Evolutionary conservation across 768 basidiomycete species (phyloP), one percentile per base, ranked within the genome.

Genomic region (Tricholoma bakamatsutake): DNA sequence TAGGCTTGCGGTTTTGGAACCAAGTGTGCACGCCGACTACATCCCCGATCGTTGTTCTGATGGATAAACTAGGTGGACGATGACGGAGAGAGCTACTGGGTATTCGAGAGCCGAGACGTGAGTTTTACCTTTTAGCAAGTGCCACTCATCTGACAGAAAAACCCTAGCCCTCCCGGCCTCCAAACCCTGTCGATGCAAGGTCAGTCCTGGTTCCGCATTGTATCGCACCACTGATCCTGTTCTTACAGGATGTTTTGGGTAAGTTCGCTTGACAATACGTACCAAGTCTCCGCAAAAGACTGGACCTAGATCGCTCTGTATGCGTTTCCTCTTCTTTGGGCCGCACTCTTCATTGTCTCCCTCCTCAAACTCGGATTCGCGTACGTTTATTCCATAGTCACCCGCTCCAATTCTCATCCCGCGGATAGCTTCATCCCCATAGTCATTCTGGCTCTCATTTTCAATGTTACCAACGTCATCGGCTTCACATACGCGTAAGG

Each of bases 1-100:
- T 98, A 10, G 97, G 97, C 18, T 75, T 99, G 58, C 79, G 97
- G 53, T 99, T 95, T 66, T 98, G 96, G 96, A 99, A 98, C 68
- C 95, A 98, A 72, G 87, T 86, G 52, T 21, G 68, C 61, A 4
- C 2, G 21, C 33, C 47, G 43, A 2, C 30, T 17, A 17, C 11
- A 24, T 46, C 4, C 24, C 12, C 8, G 15, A 30, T 51, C 52
- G 24, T 11, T 52, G 5, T 45, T 40, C 33, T 49, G 40, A 50
- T 49, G 35, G 31, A n/a, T 12, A 10, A 37, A 43, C 35, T 57
- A 89, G 86, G 93, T 98, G 12, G 94, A 98, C 64, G 94, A 98
- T 53, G 94, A 98, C 61, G 97, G 97, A 2, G 91, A 96, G 69
- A 81, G 80, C 69, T 95, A 87, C 62, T 99, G 97, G 97, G 95